Conservation (phyloP, 2,329 filamentous ascomycete species). For the Thermomyces lanuginosus region DNA sequence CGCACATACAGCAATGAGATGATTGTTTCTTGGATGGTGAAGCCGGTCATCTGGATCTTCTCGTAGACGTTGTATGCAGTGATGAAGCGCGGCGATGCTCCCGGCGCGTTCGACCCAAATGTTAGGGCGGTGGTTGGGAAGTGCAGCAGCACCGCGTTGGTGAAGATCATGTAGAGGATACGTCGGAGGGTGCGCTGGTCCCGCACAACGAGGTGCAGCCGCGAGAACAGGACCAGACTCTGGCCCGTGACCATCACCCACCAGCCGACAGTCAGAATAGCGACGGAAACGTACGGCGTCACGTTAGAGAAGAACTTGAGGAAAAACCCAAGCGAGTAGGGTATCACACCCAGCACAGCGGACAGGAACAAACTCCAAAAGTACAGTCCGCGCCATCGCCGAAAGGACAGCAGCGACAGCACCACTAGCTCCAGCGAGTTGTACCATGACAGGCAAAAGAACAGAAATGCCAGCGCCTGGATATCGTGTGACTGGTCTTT, state of each 20-base stretch:
- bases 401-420: constrained; percentile 24
- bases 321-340: constrained; percentile 27
- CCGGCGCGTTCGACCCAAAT: constrained; percentile 25
- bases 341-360: constrained; percentile 20
- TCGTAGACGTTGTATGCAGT: constrained; percentile 30
- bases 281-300: constrained; percentile 19
- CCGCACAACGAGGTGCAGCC: constrained; percentile 43
- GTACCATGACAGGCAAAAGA: constrained; percentile 26
- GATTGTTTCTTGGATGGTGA: constrained; percentile 31
- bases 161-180: constrained; percentile 42
- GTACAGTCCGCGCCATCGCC: constrained; percentile 25
- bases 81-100: constrained; percentile 14
- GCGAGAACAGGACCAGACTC: constrained; percentile 45
- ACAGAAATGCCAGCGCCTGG: constrained; percentile 5
- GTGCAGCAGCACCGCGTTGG: constrained; percentile 38
- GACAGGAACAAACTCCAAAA: constrained; percentile 27
- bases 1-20: constrained; percentile 37
- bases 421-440: constrained; percentile 34
- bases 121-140: constrained; percentile 39
- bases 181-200: constrained; percentile 33
- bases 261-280: constrained; percentile 39
- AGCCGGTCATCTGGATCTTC: constrained; percentile 30
- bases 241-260: constrained; percentile 47
- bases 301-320: constrained; percentile 23
- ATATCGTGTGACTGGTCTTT: not conserved